These are phyloP conservation scores for Coprinellus micaceus DNA, from an alignment of 768 basidiomycete genomes.

Conservation along the genomic window DNA sequence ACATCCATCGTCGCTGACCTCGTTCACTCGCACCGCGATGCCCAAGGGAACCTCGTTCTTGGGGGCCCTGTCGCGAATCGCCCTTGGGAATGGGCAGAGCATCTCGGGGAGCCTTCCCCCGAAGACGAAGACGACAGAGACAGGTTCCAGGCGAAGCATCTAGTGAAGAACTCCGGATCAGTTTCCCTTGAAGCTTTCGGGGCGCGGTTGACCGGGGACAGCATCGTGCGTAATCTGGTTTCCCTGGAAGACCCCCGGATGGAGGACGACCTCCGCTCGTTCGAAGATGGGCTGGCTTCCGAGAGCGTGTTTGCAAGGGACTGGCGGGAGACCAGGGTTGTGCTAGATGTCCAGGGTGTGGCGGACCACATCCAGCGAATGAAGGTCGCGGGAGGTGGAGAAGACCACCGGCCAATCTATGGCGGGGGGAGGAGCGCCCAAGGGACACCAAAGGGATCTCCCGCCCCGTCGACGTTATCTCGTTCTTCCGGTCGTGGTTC, in stretches of 20 bases:
- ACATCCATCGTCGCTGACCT: conserved; percentile 54
- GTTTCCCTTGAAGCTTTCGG: conserved; percentile 71
- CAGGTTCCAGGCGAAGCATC: conserved; percentile 28
- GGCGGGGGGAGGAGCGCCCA: conserved; percentile 6
- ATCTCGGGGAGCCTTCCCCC: conserved; percentile 56
- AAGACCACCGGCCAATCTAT: conserved; percentile 20
- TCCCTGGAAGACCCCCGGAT: conserved; percentile 29
- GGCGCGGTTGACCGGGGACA: conserved; percentile 63
- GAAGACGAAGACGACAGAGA: conserved; percentile 40
- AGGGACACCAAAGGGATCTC: conserved; percentile 32
- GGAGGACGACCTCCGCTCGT: conserved; percentile 49
- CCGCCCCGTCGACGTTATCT: conserved; percentile 39
- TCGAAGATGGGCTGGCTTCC: conserved; percentile 60
- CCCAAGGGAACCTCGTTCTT: conserved; percentile 45
- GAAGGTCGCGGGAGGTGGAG: conserved; percentile 15
- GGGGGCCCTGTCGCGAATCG: conserved; percentile 60
- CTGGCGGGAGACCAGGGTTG: conserved; percentile 69
- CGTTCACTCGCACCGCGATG: conserved; percentile 54
- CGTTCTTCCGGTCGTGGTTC: conserved; percentile 45
- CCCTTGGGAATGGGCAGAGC: conserved; percentile 87
- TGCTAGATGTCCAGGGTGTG: conserved; percentile 31
- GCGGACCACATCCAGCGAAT: conserved; percentile 19
- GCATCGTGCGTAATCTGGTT: conserved; percentile 29
- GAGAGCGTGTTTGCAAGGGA: conserved; percentile 71
- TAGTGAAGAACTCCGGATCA: conserved; percentile 64